Evolutionary conservation across 2,329 filamentous ascomycete species (phyloP).

Genomic region (Myriosclerotinia duriaeana): DNA sequence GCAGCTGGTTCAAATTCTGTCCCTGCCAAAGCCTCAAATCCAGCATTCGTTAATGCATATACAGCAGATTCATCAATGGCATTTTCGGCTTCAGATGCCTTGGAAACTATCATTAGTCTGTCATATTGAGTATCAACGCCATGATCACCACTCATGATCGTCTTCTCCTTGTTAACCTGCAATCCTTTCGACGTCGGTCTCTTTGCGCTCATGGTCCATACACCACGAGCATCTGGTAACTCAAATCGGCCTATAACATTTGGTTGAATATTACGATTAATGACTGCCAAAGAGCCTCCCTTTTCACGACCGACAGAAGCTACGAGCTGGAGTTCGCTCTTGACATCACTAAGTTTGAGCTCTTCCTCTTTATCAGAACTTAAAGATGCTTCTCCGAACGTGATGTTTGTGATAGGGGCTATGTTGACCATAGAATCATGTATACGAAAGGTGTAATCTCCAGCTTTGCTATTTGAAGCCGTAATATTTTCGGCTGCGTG

Average conservation of each 20-base stretch:
- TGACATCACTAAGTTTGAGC: conserved; percentile 48
- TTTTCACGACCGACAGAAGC: conserved; percentile 63
- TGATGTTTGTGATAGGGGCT: conserved; percentile 74
- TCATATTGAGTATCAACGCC: conserved; percentile 64
- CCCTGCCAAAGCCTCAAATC: conserved; percentile 72
- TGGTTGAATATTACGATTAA: conserved; percentile 77
- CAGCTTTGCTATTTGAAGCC: conserved; percentile 48
- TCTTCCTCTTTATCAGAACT: conserved; percentile 48
- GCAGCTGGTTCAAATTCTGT: conserved; percentile 92
- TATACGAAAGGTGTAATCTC: conserved; percentile 70
- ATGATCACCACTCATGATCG: conserved; percentile 52
- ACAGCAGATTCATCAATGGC: conserved; percentile 69
- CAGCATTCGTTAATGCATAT: conserved; percentile 70
- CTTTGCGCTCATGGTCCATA: conserved; percentile 78
- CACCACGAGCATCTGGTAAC: conserved; percentile 68
- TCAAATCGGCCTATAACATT: conserved; percentile 67
- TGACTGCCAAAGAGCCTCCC: conserved; percentile 68
- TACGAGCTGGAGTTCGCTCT: conserved; percentile 58
- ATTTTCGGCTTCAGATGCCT: conserved; percentile 64
- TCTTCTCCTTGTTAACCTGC: conserved; percentile 49
- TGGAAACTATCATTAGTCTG: conserved; percentile 80
- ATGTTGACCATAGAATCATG: conserved; percentile 77
- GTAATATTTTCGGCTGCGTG: conserved; percentile 43
- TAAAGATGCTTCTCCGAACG: conserved; percentile 60
- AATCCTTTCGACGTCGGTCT: conserved; percentile 64